phyloP scores from a whole-genome alignment of 768 basidiomycete species.

The Leccinum aurantiacum region DNA sequence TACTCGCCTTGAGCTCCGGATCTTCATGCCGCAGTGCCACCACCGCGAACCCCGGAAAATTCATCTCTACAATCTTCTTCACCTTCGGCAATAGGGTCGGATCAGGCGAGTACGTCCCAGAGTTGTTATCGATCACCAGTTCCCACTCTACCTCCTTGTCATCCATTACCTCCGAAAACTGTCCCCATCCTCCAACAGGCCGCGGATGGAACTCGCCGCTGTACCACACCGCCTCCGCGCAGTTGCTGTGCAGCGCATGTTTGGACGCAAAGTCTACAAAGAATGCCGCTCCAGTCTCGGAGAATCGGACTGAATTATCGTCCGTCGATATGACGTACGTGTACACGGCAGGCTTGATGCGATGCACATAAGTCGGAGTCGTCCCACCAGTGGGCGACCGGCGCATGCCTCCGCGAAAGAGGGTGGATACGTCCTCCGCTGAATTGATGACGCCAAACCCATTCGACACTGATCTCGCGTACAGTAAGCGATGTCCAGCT shows the following conservation, averaged over 20 bases:
- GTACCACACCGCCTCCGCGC: constrained; percentile 64
- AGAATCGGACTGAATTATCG: constrained; percentile 78
- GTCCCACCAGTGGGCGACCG: constrained; percentile 14
- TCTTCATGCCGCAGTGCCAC: constrained; percentile 57
- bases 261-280: constrained; percentile 86
- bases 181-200: constrained; percentile 65
- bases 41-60: constrained; percentile 66
- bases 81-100: constrained; percentile 57
- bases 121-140: constrained; percentile 82
- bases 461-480: constrained; percentile 64
- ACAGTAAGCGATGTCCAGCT: constrained; percentile 71
- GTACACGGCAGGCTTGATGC: constrained; percentile 80
- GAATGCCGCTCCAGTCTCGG: constrained; percentile 84
- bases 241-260: constrained; percentile 82
- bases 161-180: constrained; percentile 51
- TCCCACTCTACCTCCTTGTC: constrained; percentile 73
- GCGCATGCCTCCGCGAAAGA: constrained; percentile 49
- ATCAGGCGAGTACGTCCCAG: constrained; percentile 82
- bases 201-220: constrained; percentile 80
- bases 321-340: constrained; percentile 80
- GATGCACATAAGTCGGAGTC: constrained; percentile 31
- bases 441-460: constrained; percentile 58
- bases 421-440: constrained; percentile 45
- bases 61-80: constrained; percentile 63
- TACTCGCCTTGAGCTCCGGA: constrained; percentile 53